These are phyloP conservation scores for Arabidopsis hybrid DNA, from an alignment of 441 rosid genomes.

Conservation along the genomic window DNA sequence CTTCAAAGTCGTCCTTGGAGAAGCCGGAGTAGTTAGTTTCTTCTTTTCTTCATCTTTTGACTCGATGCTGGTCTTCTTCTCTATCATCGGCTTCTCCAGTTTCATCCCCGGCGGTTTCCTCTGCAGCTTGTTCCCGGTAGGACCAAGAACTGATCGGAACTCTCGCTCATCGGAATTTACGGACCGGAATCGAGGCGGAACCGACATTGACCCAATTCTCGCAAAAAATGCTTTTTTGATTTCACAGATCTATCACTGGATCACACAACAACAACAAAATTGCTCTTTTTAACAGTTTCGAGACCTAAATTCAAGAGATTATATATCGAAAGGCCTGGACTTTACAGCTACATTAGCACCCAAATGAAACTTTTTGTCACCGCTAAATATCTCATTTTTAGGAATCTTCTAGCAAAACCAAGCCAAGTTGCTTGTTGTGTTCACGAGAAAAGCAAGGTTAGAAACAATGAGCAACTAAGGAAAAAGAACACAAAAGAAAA, in stretches of 20 bases:
- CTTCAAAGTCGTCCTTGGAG: slow-evolving; percentile 47
- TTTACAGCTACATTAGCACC: slow-evolving; percentile 36
- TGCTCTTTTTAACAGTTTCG: background rate
- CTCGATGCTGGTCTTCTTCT: slow-evolving; percentile 13
- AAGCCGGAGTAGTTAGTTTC: slow-evolving; percentile 38
- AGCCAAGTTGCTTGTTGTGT: slow-evolving; percentile 26
- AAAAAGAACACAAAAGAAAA: background rate
- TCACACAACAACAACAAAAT: slow-evolving; percentile 9
- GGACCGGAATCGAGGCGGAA: slow-evolving; percentile 62
- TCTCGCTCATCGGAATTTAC: slow-evolving; percentile 56
- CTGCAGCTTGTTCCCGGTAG: slow-evolving; percentile 64
- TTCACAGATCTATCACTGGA: slow-evolving; percentile 42
- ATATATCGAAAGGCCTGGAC: slow-evolving; percentile 1
- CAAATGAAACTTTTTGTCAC: slow-evolving; percentile 16
- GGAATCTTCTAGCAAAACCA: slow-evolving; percentile 31
- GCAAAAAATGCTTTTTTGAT: background rate
- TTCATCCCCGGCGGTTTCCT: slow-evolving; percentile 51
- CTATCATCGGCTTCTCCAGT: slow-evolving; percentile 41
- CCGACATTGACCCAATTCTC: slow-evolving; percentile 54
- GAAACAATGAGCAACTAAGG: slow-evolving; percentile 22
- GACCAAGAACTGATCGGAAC: slow-evolving; percentile 57
- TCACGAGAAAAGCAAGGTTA: slow-evolving; percentile 32
- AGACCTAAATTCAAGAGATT: background rate
- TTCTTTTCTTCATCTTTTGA: slow-evolving; percentile 37
- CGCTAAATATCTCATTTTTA: slow-evolving; percentile 16